Conservation (phyloP, 805 yeast species). For the Hermanozyma aechmeae region DNA sequence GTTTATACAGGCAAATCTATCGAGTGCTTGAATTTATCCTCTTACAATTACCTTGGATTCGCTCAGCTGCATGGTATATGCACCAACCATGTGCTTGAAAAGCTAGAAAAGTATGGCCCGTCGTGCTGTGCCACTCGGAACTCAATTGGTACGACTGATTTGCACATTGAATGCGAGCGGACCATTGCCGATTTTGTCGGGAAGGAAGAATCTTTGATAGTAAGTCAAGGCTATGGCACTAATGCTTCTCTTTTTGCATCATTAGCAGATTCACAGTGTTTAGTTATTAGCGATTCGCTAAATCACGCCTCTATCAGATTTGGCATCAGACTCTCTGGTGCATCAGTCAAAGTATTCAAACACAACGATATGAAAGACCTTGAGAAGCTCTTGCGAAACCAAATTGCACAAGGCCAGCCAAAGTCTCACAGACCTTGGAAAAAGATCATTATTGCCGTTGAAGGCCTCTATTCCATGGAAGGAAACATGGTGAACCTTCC, state of each 20-base stretch:
- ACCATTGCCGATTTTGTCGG: conserved; percentile 82
- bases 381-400: conserved; percentile 70
- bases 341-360: conserved; percentile 82
- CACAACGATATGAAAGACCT: conserved; percentile 83
- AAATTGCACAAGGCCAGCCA: conserved; percentile 91
- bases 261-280: conserved; percentile 75
- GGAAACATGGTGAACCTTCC: conserved; percentile 87
- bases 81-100: conserved; percentile 63
- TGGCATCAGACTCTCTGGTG: conserved; percentile 89
- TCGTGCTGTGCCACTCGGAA: conserved; percentile 73
- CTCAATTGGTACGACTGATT: conserved; percentile 63
- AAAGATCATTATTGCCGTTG: conserved; percentile 76
- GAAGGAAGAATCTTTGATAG: conserved; percentile 76
- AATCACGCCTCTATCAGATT: conserved; percentile 95
- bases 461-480: conserved; percentile 89
- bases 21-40: conserved; percentile 76
- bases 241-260: conserved; percentile 83
- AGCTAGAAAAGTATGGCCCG: conserved; percentile 64
- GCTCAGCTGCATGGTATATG: conserved; percentile 93
- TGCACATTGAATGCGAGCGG: conserved; percentile 66
- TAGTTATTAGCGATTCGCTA: conserved; percentile 87
- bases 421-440: conserved; percentile 95
- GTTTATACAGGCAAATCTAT: conserved; percentile 68
- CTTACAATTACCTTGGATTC: conserved; percentile 93
- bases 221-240: conserved; percentile 94